These are phyloP conservation scores for Solanum etuberosum DNA, from an alignment of 257 asterid species.

Conservation along the genomic window DNA sequence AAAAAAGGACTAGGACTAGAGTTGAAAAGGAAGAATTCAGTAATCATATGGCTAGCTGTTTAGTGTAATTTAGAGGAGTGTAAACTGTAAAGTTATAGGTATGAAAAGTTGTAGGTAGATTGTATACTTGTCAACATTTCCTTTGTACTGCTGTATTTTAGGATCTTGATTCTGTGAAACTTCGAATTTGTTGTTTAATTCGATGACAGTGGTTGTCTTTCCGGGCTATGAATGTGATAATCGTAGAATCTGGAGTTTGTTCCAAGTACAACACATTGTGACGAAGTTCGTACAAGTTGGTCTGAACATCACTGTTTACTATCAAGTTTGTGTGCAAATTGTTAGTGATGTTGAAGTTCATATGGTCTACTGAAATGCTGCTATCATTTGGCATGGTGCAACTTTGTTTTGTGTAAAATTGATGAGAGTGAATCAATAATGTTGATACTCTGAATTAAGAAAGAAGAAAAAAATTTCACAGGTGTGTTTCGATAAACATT, in stretches of 20 bases:
- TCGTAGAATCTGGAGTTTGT: background rate
- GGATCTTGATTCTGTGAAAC: background rate
- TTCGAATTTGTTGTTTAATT: background rate
- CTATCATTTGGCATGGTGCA: background rate
- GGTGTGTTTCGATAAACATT: no score
- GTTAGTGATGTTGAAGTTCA: background rate
- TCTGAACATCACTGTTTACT: background rate
- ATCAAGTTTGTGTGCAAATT: background rate
- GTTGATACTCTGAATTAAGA: background rate
- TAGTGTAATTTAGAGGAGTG: background rate
- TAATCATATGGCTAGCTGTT: background rate
- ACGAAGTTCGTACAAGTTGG: background rate
- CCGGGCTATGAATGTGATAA: background rate
- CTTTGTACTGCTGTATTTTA: background rate
- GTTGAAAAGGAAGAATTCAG: background rate
- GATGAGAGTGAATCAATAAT: background rate
- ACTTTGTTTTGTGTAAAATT: background rate
- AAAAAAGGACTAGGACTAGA: background rate
- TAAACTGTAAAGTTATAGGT: background rate
- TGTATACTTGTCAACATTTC: background rate
- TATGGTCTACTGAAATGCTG: background rate
- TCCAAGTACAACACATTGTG: background rate
- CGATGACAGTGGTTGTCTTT: background rate
- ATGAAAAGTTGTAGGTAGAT: background rate
- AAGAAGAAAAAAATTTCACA: no score